Conservation (phyloP, 2,329 filamentous ascomycete species). For the Botrytis fabae region DNA sequence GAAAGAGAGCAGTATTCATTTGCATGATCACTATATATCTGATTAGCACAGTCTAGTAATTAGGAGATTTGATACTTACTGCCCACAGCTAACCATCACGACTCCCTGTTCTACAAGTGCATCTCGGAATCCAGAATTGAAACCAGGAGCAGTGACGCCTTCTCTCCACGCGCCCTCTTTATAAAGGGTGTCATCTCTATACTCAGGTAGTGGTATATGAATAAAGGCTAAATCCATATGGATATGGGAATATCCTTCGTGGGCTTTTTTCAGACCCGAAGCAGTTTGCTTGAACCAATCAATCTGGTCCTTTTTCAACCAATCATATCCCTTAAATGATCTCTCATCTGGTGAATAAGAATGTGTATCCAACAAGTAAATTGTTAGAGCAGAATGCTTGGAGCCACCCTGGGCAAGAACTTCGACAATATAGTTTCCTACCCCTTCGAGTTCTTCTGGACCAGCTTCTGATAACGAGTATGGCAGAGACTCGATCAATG, state of each 20-base stretch:
- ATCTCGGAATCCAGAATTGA: conserved; percentile 91
- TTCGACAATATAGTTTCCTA: conserved; percentile 94
- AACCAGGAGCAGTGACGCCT: conserved; percentile 79
- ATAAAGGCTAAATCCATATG: conserved; percentile 98
- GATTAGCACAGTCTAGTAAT: not conserved
- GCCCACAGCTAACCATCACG: conserved; percentile 84
- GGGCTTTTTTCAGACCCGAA: conserved; percentile 69
- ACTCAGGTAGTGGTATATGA: conserved; percentile 94
- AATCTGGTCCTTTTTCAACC: conserved; percentile 92
- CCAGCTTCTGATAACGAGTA: conserved; percentile 87
- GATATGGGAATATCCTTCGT: conserved; percentile 82
- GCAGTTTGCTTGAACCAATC: conserved; percentile 88
- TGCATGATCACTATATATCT: conserved; percentile 71
- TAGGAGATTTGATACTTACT: conserved; percentile 57
- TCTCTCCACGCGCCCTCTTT: conserved; percentile 76
- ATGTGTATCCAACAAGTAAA: conserved; percentile 96
- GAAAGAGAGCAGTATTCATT: conserved; percentile 92
- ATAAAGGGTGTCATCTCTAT: conserved; percentile 60
- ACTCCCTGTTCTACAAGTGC: conserved; percentile 84
- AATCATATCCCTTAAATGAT: conserved; percentile 91
- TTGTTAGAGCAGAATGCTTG: conserved; percentile 84
- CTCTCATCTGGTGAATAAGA: conserved; percentile 87
- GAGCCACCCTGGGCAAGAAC: conserved; percentile 76
- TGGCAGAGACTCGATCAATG: conserved; percentile 79
- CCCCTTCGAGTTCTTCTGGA: conserved; percentile 79